Conservation (phyloP, 2,329 filamentous ascomycete genomes). For the Sphaerulina vaccinii region DNA sequence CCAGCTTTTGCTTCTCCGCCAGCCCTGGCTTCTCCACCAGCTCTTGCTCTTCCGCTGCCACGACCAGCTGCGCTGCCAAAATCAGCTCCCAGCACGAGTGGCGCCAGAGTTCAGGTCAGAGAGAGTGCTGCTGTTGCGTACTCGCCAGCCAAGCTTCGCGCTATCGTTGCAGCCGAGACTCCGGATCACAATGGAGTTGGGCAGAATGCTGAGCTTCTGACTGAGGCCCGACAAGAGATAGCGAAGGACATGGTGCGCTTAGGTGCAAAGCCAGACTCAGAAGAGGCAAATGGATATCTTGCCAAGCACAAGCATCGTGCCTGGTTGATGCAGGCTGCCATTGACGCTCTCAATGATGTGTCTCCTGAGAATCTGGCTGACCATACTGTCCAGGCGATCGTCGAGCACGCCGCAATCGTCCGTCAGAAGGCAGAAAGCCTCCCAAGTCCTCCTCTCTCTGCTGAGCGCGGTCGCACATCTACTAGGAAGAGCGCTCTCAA, state of each 20-base stretch:
- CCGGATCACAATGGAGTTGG: background rate
- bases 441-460: background rate
- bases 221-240: background rate
- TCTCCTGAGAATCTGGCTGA: background rate
- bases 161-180: background rate
- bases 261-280: background rate
- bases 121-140: background rate
- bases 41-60: background rate
- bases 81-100: background rate
- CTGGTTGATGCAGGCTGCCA: background rate
- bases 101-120: background rate
- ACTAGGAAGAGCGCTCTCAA: background rate
- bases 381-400: background rate
- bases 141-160: background rate
- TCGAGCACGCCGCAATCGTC: background rate
- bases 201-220: background rate
- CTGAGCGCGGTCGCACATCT: background rate
- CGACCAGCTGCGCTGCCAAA: background rate
- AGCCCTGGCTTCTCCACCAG: background rate
- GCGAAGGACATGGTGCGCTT: background rate
- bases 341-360: background rate
- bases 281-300: background rate
- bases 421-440: background rate
- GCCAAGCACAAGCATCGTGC: background rate
- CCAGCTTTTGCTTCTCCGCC: too few species aligned